Base-by-base conservation (phyloP, 2,329 filamentous ascomycete genomes). In the Helotiales sp. region DNA sequence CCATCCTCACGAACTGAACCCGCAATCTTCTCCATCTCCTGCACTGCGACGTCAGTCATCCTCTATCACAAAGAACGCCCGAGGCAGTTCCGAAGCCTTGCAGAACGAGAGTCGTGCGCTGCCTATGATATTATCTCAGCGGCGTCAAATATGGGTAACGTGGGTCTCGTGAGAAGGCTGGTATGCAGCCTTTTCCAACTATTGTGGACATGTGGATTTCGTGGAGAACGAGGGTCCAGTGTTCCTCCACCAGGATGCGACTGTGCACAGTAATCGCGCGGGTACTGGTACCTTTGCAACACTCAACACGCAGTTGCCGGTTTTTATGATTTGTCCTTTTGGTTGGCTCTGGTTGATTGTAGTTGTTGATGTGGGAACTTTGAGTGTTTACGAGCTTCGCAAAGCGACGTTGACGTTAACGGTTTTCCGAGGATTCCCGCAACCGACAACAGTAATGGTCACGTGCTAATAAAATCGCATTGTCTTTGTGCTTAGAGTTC, bases 41-140 rank as follows among this genome's bases (percentile, higher is more conserved):
- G 56, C 54, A 50, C 19, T 30, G 40, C 54, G 44, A 57, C 59
- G 56, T 59, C 56, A 59, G 33, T 17, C 31, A 19, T n/a, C 40
- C 10, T n/a, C 33, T 24, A 24, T 25, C 22, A 46, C 42, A 17
- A 54, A 58, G 46, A 52, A 47, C 30, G 25, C 33, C 57, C 60
- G 60, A 62, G 38, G 48, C 57, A 55, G 38, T 59, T 52, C 57
- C 57, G 57, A 54, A 36, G 46, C 34, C 36, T 34, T 56, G 40
- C 54, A 47, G 46, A 53, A 22, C 12, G 7, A 4, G 38, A 55
- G 50, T 52, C 52, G 40, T 52, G 15, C 24, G 44, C 49, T 13
- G 29, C 19, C 40, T 31, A 30, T 38, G 44, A 44, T n/a, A 51
- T 47, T 15, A 48, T 49, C 36, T 52, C 49, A 59, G 29, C 44